Evolutionary conservation across 1,284 basidiomycete genomes (phyloP).

Genomic region (Sporisorium iseilematis-ciliati): DNA sequence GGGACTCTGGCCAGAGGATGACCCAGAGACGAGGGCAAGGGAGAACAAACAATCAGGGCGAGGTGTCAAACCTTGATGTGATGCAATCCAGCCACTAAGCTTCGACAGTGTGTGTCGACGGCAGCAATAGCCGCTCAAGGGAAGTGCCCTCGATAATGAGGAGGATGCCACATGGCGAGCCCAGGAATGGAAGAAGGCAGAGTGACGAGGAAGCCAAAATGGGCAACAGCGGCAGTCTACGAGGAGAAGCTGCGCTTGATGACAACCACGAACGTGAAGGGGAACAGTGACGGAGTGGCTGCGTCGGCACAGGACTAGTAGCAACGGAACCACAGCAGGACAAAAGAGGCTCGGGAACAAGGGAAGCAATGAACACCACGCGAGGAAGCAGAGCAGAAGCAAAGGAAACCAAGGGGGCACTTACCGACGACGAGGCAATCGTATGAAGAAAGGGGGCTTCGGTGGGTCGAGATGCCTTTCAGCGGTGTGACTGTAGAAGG

Average conservation of each 20-base stretch:
- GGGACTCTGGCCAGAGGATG: background rate
- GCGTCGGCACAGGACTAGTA: slow-evolving; percentile 19
- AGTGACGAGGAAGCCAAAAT: slow-evolving; percentile 3
- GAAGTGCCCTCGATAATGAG: slow-evolving; percentile 15
- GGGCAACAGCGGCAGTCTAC: background rate
- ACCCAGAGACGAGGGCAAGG: slow-evolving; percentile 4
- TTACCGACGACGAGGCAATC: slow-evolving; percentile 28
- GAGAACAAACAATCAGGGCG: slow-evolving; percentile 16
- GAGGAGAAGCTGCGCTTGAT: background rate
- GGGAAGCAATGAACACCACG: slow-evolving; percentile 10
- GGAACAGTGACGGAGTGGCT: slow-evolving; percentile 14
- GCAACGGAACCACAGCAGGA: background rate
- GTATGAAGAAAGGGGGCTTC: slow-evolving; percentile 21
- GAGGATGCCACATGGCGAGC: slow-evolving; percentile 23
- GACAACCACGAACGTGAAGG: slow-evolving; percentile 18
- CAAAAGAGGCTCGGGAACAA: background rate
- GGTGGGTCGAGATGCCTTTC: slow-evolving; percentile 37
- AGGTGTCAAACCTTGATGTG: background rate
- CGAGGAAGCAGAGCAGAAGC: too few species aligned
- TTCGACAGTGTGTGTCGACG: too few species aligned
- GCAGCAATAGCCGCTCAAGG: slow-evolving; percentile 24
- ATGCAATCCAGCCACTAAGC: slow-evolving; percentile 1
- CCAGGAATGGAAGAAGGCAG: slow-evolving; percentile 14
- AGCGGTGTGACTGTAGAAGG: slow-evolving; percentile 39
- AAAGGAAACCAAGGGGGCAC: slow-evolving; percentile 9